A percentile compares a stretch with the other conserved stretches of the same genome.
Evolutionary conservation across 2,329 filamentous ascomycete species (phyloP).

Genomic region (Xylaria polymorpha): DNA sequence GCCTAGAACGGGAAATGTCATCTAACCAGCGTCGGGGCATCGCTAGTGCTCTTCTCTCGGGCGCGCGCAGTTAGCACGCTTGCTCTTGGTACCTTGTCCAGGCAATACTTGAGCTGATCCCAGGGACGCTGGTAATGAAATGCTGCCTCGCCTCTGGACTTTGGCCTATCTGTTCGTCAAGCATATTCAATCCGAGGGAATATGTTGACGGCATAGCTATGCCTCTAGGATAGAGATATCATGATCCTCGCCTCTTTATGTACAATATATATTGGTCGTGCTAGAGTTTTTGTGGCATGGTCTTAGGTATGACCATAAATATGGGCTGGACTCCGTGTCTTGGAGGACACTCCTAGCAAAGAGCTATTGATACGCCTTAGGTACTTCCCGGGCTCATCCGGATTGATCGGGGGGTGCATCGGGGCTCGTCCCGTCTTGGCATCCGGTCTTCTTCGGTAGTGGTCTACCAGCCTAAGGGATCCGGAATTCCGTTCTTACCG

Average conservation of each 20-base stretch:
- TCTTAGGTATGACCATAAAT: neutral
- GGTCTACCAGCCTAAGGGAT: neutral
- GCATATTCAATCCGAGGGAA: neutral
- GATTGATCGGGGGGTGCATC: slow-evolving; percentile 3
- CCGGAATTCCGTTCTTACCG: slow-evolving; percentile 1
- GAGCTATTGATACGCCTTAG: neutral
- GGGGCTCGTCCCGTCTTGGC: slow-evolving; percentile 20
- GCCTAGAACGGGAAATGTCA: neutral
- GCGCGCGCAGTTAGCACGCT: too few relatives aligned
- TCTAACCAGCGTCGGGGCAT: neutral
- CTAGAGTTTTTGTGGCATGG: neutral
- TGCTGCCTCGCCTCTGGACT: too few relatives aligned
- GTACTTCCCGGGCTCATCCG: neutral
- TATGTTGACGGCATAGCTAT: neutral
- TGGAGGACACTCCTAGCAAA: neutral
- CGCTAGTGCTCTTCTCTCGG: neutral
- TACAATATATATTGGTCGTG: neutral
- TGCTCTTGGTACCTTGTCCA: neutral
- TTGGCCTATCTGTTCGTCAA: neutral
- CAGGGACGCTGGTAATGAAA: neutral
- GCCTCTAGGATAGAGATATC: neutral
- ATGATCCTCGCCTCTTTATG: neutral
- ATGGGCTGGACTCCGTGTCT: neutral
- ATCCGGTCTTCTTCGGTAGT: slow-evolving; percentile 1
- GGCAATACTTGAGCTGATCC: neutral